These are phyloP conservation scores for Penicillium diatomitis DNA, from an alignment of 495 filamentous ascomycete species.

Conservation along the genomic window DNA sequence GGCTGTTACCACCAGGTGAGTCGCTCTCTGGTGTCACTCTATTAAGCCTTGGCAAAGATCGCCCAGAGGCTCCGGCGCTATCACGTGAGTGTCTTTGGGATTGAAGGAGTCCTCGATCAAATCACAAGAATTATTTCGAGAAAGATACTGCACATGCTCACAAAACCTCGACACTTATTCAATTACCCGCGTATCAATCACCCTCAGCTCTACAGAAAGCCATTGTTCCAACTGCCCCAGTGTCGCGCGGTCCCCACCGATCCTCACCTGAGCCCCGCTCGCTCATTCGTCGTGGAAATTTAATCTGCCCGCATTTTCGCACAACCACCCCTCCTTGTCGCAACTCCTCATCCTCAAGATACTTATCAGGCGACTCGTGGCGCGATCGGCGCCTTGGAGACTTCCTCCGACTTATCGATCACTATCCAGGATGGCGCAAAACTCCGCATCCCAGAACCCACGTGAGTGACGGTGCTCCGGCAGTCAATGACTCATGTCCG, in stretches of 20 bases:
- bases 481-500: constrained; percentile 12
- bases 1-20: no score
- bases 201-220: background rate
- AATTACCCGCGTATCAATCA: no score
- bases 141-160: no score
- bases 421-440: constrained; percentile 50
- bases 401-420: constrained; percentile 34
- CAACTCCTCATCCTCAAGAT: constrained; percentile 30
- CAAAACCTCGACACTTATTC: no score
- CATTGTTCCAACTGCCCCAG: constrained; percentile 4
- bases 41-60: constrained; percentile 2
- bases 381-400: constrained; percentile 43
- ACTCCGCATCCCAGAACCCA: constrained; percentile 47
- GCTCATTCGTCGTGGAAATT: constrained; percentile 28
- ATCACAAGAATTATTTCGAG: no score
- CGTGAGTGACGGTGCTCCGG: constrained; percentile 26
- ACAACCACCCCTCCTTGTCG: constrained; percentile 25
- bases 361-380: constrained; percentile 41
- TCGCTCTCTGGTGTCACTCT: no score
- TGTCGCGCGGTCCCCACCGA: constrained; percentile 18
- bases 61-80: constrained; percentile 16
- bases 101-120: no score
- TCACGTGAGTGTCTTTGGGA: constrained; percentile 15
- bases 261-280: constrained; percentile 19
- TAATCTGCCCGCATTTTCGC: constrained; percentile 27